These are phyloP conservation scores for Chrysoporthe puriensis DNA, from an alignment of 2,329 filamentous ascomycete species.

Conservation along the genomic window DNA sequence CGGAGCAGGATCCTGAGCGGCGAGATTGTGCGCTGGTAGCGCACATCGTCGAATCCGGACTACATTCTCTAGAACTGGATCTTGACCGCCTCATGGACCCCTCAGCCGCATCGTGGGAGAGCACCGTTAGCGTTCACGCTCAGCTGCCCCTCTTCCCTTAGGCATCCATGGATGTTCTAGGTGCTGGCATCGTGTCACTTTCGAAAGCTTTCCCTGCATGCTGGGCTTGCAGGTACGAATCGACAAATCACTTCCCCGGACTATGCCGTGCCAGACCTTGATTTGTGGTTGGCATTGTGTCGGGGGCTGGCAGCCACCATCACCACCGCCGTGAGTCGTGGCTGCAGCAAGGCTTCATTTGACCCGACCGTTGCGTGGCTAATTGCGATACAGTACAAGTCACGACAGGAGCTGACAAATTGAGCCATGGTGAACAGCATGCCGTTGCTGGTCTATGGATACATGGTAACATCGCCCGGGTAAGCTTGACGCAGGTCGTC, in stretches of 20 bases:
- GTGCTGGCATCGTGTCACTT: not conserved
- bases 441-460: not conserved
- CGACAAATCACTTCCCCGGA: slow-evolving; percentile 8
- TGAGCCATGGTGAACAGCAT: no score
- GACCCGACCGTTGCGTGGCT: not conserved
- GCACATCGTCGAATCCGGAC: no score
- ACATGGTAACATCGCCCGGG: not conserved
- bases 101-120: not conserved
- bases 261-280: not conserved
- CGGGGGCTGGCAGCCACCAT: not conserved
- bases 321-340: not conserved
- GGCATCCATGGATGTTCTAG: not conserved
- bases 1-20: no score
- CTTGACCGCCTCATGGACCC: not conserved
- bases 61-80: no score
- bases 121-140: not conserved
- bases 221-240: slow-evolving; percentile 12
- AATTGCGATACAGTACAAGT: not conserved
- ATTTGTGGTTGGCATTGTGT: not conserved
- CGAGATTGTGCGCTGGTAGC: no score
- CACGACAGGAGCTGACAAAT: not conserved
- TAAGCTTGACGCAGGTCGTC: not conserved
- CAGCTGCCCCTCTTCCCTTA: not conserved
- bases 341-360: not conserved
- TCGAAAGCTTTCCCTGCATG: not conserved